Evolutionary conservation across 768 basidiomycete species (phyloP), one percentile per base, ranked within the genome.

Genomic region (Galerina sulciceps): DNA sequence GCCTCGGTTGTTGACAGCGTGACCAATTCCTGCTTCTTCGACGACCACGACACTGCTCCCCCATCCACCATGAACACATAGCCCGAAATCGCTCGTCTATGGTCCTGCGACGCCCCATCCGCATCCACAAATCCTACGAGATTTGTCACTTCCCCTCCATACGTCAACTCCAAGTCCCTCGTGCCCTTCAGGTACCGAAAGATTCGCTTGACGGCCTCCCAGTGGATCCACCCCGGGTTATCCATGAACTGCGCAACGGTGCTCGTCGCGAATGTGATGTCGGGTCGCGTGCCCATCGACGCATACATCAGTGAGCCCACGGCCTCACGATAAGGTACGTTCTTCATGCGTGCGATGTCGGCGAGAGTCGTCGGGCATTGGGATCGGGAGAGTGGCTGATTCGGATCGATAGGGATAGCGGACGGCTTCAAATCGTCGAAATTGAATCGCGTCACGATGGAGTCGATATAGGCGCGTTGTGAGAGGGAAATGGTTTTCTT

Each of bases 401-500:
- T 57, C 5, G 60, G 65, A 40, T 61, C 53, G 22, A 65, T 64
- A 26, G 62, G 62, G 6, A 56, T 61, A 4, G 64, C 17, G 9
- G 34, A 48, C 13, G 64, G 66, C 55, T 67, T 69, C 10, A 64
- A 40, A 44, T 69, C 64, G 18, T 59, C 41, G 50, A 69, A 63
- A 43, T 65, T 64, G 57, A 58, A 66, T 1, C 51, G 42, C 58
- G 53, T 44, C 2, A 73, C 10, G 44, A 66, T 68, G 35, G 65
- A 43, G 13, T 69, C 61, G 40, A 78, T 67, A 60, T 78, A 81
- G 0, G 67, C 37, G 10, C 41, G 44, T 55, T 79, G 76, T 9
- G 65, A 69, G 0, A 78, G 46, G 15, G 69, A 58, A 47, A 78
- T 66, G 10, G 69, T 73, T 0, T 58, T 49, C 1, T 55, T 45